Base-by-base conservation (phyloP, 2,329 filamentous ascomycete species). In the Botryotinia narcissicola region DNA sequence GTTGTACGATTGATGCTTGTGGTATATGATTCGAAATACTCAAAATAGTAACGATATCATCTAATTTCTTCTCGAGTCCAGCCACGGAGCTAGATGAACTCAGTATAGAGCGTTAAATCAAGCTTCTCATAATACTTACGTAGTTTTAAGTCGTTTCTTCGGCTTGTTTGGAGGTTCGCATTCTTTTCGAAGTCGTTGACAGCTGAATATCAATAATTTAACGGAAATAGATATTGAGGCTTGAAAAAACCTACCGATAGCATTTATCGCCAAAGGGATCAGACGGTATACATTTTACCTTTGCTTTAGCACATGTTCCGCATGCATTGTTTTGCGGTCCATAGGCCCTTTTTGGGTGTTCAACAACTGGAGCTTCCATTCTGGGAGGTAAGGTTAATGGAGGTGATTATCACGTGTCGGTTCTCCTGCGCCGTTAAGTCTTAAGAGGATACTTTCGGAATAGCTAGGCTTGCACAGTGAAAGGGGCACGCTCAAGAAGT, bases 261-360 rank as follows among this genome's bases (percentile, higher is more conserved):
- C 40, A 66, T 74, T 74, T 35, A 20, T 37, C 25, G 73, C 57
- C 57, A 22, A 60, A 4, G 29, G 57, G 73, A n/a, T 73, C 69
- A 46, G 73, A 76, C 73, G 48, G 12, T 0, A n/a, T 16, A 7
- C 48, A 54, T n/a, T 75, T 75, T 2, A 68, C 74, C 51, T 76
- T 75, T 25, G 74, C 74, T 64, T 73, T 76, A 22, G 73, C 73
- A 46, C 75, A 76, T 14, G 73, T 76, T 18, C 73, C 73, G 62
- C 75, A 75, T 48, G 75, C 75, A 44, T 71, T 70, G 16, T 32
- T 62, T 10, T 35, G 60, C n/a, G 42, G 48, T 4, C 60, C 37
- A 29, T 22, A 18, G 14, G 35, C 14, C 25, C 35, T 62, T 42
- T n/a, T 42, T 7, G 60, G 40, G 60, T 42, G 35, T 8, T 62